These are phyloP conservation scores for Pichia eremophila DNA, from an alignment of 805 yeast species.

Conservation along the genomic window DNA sequence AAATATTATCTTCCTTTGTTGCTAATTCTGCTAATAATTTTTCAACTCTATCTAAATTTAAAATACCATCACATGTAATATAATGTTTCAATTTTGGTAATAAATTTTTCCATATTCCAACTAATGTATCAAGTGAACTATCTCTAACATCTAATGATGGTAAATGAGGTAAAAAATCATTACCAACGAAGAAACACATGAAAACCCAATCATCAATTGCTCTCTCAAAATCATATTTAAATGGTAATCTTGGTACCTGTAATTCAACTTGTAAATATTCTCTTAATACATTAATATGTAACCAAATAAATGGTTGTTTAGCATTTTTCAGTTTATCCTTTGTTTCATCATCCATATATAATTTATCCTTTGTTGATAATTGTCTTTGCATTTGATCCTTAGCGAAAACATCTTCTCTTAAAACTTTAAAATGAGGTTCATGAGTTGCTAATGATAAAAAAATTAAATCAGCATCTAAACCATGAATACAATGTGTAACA, in stretches of 20 bases:
- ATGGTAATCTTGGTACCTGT: conserved; percentile 55
- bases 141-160: conserved; percentile 94
- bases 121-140: conserved; percentile 77
- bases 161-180: conserved; percentile 93
- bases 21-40: conserved; percentile 56
- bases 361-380: conserved; percentile 37
- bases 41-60: conserved; percentile 72
- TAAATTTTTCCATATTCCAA: conserved; percentile 72
- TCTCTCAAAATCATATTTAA: conserved; percentile 80
- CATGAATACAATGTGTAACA: conserved; percentile 93
- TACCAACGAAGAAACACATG: conserved; percentile 97
- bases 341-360: conserved; percentile 55
- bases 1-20: conserved; percentile 67
- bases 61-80: conserved; percentile 82
- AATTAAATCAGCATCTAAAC: conserved; percentile 95
- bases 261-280: conserved; percentile 84
- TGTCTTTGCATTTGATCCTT: conserved; percentile 42
- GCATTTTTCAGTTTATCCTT: conserved; percentile 33
- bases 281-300: conserved; percentile 77
- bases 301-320: conserved; percentile 86
- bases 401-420: conserved; percentile 95
- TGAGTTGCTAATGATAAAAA: conserved; percentile 94
- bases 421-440: conserved; percentile 90
- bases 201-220: conserved; percentile 99
- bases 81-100: conserved; percentile 63